Conservation (phyloP, 2,329 filamentous ascomycete genomes). For the Pseudocercospora crystallina region DNA sequence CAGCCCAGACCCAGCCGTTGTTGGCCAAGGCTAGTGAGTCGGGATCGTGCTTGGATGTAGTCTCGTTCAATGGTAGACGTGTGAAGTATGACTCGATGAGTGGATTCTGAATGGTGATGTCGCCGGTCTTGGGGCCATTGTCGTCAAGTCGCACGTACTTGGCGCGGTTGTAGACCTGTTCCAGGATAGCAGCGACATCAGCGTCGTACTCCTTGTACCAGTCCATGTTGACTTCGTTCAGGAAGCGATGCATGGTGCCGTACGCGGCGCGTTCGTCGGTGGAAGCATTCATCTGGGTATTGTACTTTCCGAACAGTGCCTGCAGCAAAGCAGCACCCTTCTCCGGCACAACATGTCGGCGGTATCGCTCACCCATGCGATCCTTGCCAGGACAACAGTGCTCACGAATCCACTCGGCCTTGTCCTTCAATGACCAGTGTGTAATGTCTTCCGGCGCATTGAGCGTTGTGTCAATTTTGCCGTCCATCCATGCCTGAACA, state of each 20-base stretch:
- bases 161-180: slow-evolving; percentile 90
- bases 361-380: slow-evolving; percentile 75
- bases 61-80: slow-evolving; percentile 74
- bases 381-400: slow-evolving; percentile 71
- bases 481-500: slow-evolving; percentile 69
- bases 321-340: slow-evolving; percentile 69
- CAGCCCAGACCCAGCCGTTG: slow-evolving; percentile 99
- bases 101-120: slow-evolving; percentile 73
- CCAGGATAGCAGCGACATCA: slow-evolving; percentile 77
- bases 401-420: slow-evolving; percentile 65
- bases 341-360: slow-evolving; percentile 67
- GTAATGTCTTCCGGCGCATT: slow-evolving; percentile 53
- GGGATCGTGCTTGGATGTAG: slow-evolving; percentile 72
- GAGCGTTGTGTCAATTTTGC: slow-evolving; percentile 56
- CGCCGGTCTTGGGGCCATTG: slow-evolving; percentile 81
- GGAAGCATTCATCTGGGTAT: slow-evolving; percentile 50
- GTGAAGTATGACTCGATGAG: slow-evolving; percentile 96
- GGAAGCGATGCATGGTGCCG: slow-evolving; percentile 58
- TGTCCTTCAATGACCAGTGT: slow-evolving; percentile 58
- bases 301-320: slow-evolving; percentile 67
- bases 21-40: slow-evolving; percentile 82
- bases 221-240: slow-evolving; percentile 82
- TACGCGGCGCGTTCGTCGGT: slow-evolving; percentile 54
- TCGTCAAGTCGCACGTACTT: slow-evolving; percentile 94
- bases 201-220: slow-evolving; percentile 91